Evolutionary conservation across 2,329 filamentous ascomycete species (phyloP), one percentile per base, ranked within the genome.

Genomic region (Fusarium pseudocircinatum): DNA sequence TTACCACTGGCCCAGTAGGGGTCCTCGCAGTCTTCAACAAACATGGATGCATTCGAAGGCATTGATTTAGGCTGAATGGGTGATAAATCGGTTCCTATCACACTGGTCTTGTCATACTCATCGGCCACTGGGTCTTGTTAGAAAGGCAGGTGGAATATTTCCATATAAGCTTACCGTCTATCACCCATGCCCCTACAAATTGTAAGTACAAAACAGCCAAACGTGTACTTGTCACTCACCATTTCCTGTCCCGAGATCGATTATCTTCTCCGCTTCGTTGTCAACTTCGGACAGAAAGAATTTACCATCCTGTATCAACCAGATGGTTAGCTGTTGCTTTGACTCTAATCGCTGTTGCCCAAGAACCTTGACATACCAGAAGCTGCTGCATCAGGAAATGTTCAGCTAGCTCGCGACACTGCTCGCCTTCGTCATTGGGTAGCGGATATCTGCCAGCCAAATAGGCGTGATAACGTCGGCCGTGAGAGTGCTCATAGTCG

Each of bases 11-110:
- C 71, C 90, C 90, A 92, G 14, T 88, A 84, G 52, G 87, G 84
- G 70, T 91, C 81, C 65, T 83, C 88, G 57, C 87, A 86, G 76
- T 92, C 90, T 74, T 92, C 90, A 15, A 92, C 85, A 65, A 90
- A 83, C 80, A 91, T 91, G 13, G 83, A 84, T n/a, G 89, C 84
- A 75, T 92, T 92, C 16, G 87, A 84, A 22, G 89, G 90, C 18
- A 91, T 84, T 79, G 82, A 84, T 40, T 79, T 80, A 4, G 84
- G 83, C 70, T 87, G 85, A 26, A 86, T 86, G 5, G 85, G 84
- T 7, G 84, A 85, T 24, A 86, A 70, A 58, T 86, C 84, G 32
- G 81, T 83, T 49, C 84, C 84, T 22, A 83, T 64, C 6, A 85
- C 81, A 49, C 80, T 81, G 11, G 84, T 80, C 42, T 78, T 78